Percentiles rank a stretch among this genome's conserved stretches.
Conservation (phyloP, 2,329 filamentous ascomycete genomes). For the Trichoderma sp. region DNA sequence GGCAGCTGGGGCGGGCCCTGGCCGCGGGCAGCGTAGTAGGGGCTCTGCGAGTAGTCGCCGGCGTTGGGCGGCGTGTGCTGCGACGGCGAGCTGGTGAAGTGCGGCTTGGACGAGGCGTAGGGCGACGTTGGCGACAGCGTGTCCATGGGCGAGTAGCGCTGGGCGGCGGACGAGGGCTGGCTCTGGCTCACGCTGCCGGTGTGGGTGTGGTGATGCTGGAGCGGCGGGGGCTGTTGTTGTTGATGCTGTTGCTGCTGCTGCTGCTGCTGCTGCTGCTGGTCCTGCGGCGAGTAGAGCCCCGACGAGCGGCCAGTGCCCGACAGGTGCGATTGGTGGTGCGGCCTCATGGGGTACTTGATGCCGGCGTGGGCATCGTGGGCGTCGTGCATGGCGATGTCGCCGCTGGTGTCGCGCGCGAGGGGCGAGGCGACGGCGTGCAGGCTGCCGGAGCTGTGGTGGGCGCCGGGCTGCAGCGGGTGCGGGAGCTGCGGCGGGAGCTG, state of each 20-base stretch:
- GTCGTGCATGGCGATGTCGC: constrained; percentile 86
- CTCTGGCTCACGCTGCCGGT: constrained; percentile 44
- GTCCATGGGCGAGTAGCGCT: constrained; percentile 97
- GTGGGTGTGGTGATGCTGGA: neutral
- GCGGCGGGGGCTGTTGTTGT: neutral
- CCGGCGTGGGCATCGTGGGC: constrained; percentile 78
- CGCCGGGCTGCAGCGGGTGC: constrained; percentile 51
- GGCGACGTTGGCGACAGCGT: constrained; percentile 78
- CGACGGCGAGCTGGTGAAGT: constrained; percentile 57
- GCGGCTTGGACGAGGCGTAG: constrained; percentile 66
- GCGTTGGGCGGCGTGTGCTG: constrained; percentile 80
- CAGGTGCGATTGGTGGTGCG: constrained; percentile 75
- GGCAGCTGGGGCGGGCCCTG: constrained; percentile 73
- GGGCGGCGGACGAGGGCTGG: constrained; percentile 74
- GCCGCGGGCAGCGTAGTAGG: constrained; percentile 57
- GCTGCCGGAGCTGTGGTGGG: constrained; percentile 53
- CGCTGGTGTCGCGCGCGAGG: constrained; percentile 70
- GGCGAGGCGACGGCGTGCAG: constrained; percentile 62
- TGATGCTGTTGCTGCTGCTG: neutral
- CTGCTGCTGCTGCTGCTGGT: constrained; percentile 37
- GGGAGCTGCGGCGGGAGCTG: constrained; percentile 33
- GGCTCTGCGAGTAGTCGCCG: constrained; percentile 61
- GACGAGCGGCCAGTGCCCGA: constrained; percentile 54
- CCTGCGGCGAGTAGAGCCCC: constrained; percentile 70
- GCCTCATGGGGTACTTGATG: constrained; percentile 82